Conservation (phyloP, 352 stramenopile species). For the Pythium sp. region DNA sequence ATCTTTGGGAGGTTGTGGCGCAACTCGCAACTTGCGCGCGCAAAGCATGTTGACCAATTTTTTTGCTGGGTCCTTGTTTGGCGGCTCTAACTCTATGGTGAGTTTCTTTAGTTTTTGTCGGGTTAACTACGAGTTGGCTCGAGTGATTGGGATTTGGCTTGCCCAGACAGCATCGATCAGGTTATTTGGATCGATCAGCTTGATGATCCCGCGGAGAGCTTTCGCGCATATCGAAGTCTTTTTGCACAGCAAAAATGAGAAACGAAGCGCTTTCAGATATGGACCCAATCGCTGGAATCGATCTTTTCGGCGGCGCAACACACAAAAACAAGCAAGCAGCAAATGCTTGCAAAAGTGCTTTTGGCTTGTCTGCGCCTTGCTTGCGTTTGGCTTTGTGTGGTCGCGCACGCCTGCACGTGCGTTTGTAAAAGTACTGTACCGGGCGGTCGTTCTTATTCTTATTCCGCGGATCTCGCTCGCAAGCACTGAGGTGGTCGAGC, state of each 20-base stretch:
- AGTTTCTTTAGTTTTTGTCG: no score
- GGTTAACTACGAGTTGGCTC: no score
- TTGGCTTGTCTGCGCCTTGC: not conserved
- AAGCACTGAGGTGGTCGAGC: constrained; percentile 6
- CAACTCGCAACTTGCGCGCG: not conserved
- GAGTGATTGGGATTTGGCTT: no score
- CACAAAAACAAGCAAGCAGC: not conserved
- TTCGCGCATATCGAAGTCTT: no score
- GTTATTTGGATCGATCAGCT: no score
- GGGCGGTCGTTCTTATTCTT: constrained; percentile 6
- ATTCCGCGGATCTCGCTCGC: constrained; percentile 2
- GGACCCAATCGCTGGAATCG: not conserved
- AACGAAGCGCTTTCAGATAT: not conserved
- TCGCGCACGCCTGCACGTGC: not conserved
- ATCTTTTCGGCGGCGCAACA: not conserved
- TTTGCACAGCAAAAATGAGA: no score
- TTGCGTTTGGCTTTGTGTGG: constrained; percentile 1
- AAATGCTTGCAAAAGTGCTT: not conserved
- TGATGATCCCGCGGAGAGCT: no score
- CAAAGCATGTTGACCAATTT: not conserved
- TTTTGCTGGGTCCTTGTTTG: not conserved
- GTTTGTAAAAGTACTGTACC: constrained; percentile 1
- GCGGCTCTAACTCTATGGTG: no score
- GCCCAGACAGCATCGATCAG: no score
- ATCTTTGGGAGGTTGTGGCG: not conserved